Conservation (phyloP, 371 early-diverging fungal species). For the Batrachochytrium dendrobatidis region DNA sequence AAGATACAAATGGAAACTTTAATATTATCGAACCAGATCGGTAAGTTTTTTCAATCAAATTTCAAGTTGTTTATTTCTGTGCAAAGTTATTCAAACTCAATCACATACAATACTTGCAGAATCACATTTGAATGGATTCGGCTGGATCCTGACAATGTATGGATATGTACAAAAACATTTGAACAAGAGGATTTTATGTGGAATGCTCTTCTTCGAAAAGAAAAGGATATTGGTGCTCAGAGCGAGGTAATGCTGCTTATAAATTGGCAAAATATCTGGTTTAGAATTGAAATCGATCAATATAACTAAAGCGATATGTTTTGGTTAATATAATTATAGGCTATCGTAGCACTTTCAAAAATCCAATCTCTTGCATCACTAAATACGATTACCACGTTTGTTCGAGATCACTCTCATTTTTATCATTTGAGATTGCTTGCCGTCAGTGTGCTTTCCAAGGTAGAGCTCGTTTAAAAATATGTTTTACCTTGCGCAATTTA, state of each 20-base stretch:
- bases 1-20: not conserved
- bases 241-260: conserved; percentile 60
- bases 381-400: not conserved
- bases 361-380: conserved; percentile 13
- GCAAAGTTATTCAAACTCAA: too few relatives aligned
- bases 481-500: not conserved
- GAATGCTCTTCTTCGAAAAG: conserved; percentile 87
- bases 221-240: conserved; percentile 94
- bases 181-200: conserved; percentile 96
- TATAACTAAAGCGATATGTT: not conserved
- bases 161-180: conserved; percentile 83
- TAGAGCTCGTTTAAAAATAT: too few relatives aligned
- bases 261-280: not conserved
- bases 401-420: not conserved
- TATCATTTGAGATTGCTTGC: not conserved
- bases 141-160: conserved; percentile 91
- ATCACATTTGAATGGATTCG: conserved; percentile 95
- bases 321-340: conserved; percentile 6
- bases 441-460: not conserved
- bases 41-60: conserved; percentile 8
- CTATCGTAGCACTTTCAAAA: conserved; percentile 21
- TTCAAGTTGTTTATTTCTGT: too few relatives aligned
- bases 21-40: conserved; percentile 8
- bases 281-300: conserved; percentile 11
- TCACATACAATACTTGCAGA: conserved; percentile 46